Base-by-base conservation (phyloP, 2,329 filamentous ascomycete species). In the Alternaria rosae region DNA sequence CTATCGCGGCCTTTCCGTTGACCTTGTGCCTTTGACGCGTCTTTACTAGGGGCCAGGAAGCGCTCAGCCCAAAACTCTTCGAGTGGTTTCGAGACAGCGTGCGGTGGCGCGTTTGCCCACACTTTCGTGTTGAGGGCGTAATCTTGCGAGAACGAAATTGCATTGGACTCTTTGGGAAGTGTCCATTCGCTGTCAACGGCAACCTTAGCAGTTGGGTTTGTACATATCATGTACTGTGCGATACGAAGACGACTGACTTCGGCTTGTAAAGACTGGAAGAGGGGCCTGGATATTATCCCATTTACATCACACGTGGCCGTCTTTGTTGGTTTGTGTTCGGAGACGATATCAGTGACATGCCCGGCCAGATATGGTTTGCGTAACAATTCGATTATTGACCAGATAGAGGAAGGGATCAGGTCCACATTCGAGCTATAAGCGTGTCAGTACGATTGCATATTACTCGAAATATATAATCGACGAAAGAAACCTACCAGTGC, bases 61-160 rank as follows among this genome's bases (percentile, higher is more conserved):
- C 74, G 65, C 52, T 74, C 73, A 9, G 71, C 61, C 68, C 71
- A 76, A 42, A 74, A 77, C 9, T 72, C 66, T 11, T 71, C 62
- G 9, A 77, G 62, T 9, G 73, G 70, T 30, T 25, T 65, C 13
- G 68, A 57, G 1, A 70, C 47, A 2, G 64, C 61, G 23, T 45
- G 56, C 5, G 70, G 65, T 30, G 69, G 68, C 0, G 64, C 57
- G 13, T 69, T 66, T 26, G 62, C 59, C 76, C 75, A 78, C 3
- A 64, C 53, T 26, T 68, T 43, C 1, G 59, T 59, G 44, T 78
- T 70, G 12, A 74, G 51, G 5, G 68, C 69, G n/a, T 74, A 30
- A 20, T 72, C 68, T 8, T 71, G 73, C 9, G 70, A 73, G 43
- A 74, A 71, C 11, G 69, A 57, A 2, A 71, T 20, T 12, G 68